Evolutionary conservation across 352 stramenopile species (phyloP), one percentile per base, ranked within the genome.

Genomic region (Phytophthora lateralis): DNA sequence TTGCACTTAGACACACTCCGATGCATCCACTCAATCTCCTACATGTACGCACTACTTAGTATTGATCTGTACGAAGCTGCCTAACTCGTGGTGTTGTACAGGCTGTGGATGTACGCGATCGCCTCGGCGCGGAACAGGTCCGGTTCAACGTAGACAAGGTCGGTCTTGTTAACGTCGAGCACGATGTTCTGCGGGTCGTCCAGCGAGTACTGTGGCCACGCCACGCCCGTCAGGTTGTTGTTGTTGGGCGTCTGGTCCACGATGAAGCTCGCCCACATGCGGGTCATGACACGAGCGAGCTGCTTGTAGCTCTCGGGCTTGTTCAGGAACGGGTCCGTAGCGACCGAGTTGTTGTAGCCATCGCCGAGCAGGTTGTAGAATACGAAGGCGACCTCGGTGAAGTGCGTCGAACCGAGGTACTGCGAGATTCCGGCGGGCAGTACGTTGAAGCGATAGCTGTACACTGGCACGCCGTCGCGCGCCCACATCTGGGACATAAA

Each of bases 181-280:
- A 75, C 56, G 11, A 75, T 68, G 27, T 65, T 68, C 47, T 69
- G 49, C 24, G 62, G 56, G 47, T 69, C 42, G 30, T 70, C 60
- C 8, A 55, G 17, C 41, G 54, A 60, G 55, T 74, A 74, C 50
- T 63, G 43, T 10, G 60, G 66, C 66, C 66, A 74, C 37, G 66
- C 43, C 12, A 67, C 24, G 12, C 55, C 50, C 18, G 58, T 67
- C 32, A 66, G 29, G 11, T 45, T 55, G 30, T 55, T 63, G 54
- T 67, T 35, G 44, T 63, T 63, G 12, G 60, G 55, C 21, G 55
- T 70, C 55, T 55, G 20, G 55, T 63, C 44, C 24, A 63, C 66
- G 39, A 74, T 67, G 49, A 74, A 74, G 55, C 66, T 74, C 20
- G 47, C 51, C 66, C 66, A 74, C 66, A 67, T 74, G 37, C 66